These are phyloP conservation scores for Saccharomyces mikatae DNA, from an alignment of 805 yeast genomes.

Conservation along the genomic window DNA sequence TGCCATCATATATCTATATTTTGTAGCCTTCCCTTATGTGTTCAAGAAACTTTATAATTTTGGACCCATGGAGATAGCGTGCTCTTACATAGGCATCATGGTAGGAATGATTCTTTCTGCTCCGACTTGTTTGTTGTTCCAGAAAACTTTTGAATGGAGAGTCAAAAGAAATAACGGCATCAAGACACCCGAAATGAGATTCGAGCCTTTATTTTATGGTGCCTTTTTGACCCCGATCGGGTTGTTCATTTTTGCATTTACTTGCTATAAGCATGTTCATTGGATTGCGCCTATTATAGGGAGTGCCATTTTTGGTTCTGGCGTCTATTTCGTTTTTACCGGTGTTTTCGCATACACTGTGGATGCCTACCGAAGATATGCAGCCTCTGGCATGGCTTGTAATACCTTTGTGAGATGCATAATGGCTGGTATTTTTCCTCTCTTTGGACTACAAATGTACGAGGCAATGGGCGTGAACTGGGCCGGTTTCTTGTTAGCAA, in stretches of 20 bases:
- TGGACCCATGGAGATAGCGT: conserved; percentile 47
- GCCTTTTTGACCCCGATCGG: conserved; percentile 55
- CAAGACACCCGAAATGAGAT: conserved; percentile 52
- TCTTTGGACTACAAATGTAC: conserved; percentile 53
- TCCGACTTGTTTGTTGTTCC: conserved; percentile 38
- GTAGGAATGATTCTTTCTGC: conserved; percentile 45
- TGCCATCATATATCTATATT: conserved; percentile 56
- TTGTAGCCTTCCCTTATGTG: conserved; percentile 58
- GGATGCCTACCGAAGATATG: conserved; percentile 48
- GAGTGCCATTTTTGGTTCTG: conserved; percentile 67
- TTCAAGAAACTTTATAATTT: conserved; percentile 46
- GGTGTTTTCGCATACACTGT: conserved; percentile 59
- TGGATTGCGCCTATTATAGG: conserved; percentile 70
- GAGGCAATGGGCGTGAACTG: conserved; percentile 47
- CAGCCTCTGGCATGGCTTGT: conserved; percentile 46
- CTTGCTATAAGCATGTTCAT: conserved; percentile 49
- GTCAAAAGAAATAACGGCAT: conserved; percentile 39
- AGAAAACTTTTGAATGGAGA: conserved; percentile 36
- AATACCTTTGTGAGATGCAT: conserved; percentile 45
- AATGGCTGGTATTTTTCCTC: conserved; percentile 50
- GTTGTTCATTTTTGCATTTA: conserved; percentile 73
- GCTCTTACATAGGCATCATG: conserved; percentile 54
- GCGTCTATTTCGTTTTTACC: conserved; percentile 59
- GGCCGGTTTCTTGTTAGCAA: conserved; percentile 48
- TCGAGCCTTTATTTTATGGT: conserved; percentile 58